A percentile compares a stretch with the other conserved stretches of the same genome.
phyloP scores from a whole-genome alignment of 1,284 basidiomycete species.

The Trichosporon faecale region DNA sequence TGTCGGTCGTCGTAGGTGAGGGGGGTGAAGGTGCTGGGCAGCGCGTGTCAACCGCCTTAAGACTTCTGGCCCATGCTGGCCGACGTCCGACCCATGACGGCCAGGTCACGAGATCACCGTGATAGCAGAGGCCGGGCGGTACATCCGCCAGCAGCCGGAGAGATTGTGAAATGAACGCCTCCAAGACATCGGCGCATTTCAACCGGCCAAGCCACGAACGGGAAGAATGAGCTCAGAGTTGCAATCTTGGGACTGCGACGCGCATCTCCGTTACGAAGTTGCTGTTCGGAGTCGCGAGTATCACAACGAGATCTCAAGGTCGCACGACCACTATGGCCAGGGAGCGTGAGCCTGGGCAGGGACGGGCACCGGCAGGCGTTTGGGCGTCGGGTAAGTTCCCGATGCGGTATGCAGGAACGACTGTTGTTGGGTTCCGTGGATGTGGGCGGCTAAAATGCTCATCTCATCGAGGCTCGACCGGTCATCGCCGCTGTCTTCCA shows the following conservation, averaged over 20 bases:
- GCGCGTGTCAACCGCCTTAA: not conserved
- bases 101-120: not conserved
- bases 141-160: not conserved
- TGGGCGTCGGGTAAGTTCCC: not conserved
- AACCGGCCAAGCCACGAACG: slow-evolving; percentile 4
- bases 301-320: not conserved
- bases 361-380: not conserved
- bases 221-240: not conserved
- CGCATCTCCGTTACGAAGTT: not conserved
- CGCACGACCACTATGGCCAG: not conserved
- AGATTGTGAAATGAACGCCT: not conserved
- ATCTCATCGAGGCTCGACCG: not conserved
- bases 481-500: not conserved
- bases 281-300: not conserved
- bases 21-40: not conserved
- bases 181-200: not conserved
- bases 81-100: not conserved
- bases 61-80: not conserved
- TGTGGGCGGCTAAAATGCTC: not conserved
- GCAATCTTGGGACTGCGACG: not conserved
- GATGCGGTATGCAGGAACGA: not conserved
- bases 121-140: not conserved
- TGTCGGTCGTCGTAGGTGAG: not conserved
- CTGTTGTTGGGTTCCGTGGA: not conserved
- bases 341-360: not conserved